Base-by-base conservation (phyloP, 768 basidiomycete genomes). In the Suillus paluster region DNA sequence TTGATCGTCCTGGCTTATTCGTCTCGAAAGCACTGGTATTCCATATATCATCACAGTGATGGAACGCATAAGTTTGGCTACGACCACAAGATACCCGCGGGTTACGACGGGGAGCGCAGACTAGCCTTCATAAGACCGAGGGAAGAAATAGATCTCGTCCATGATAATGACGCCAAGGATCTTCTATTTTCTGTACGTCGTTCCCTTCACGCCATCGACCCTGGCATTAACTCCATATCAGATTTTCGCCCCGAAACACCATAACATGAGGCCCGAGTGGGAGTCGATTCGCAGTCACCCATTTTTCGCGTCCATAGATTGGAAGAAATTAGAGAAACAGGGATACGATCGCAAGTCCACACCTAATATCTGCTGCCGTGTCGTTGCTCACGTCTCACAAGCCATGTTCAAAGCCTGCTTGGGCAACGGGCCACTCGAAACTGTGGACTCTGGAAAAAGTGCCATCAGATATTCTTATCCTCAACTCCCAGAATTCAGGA, bases 101-200 rank as follows among this genome's bases (percentile, higher is more conserved):
- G 50, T 30, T 38, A 23, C 42, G 42, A 42, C 23, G 27, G 17
- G 10, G 38, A 42, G n/a, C 41, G 60, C 11, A 52, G 59, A n/a
- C 21, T 33, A 14, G 34, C 49, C 12, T 55, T 45, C 7, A 33
- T 49, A 54, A 61, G 23, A 61, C 53, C 52, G 36, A 42, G 17
- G 15, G 52, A 53, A 53, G 58, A 57, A 33, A 50, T 56, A 41
- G 21, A 25, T 27, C 50, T 42, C 17, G 50, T 63, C 21, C 59
- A 42, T 34, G 64, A 66, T 39, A 23, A 17, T 14, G 58, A 49
- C 5, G 63, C 62, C 25, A 45, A 39, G 50, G 63, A 66, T 60
- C 58, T 66, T 36, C 54, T 63, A 38, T 45, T 25, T 19, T 48
- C 57, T 56, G 64, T 61, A 48, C 33, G 58, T 38, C 12, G 5